Conservation (phyloP, 352 stramenopile genomes). For the Globisporangium mamillatum region DNA sequence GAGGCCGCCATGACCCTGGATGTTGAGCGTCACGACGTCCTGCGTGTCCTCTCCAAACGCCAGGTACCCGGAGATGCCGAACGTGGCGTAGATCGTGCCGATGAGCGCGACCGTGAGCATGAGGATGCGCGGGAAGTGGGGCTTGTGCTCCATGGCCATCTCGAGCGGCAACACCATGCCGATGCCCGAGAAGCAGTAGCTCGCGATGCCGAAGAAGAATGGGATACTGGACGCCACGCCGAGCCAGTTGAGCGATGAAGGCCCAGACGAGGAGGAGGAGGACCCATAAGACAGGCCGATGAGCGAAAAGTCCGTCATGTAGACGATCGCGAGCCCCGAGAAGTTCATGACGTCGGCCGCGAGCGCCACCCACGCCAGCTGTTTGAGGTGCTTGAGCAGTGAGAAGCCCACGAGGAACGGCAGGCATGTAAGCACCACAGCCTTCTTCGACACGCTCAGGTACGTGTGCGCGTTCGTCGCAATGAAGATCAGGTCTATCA, state of each 20-base stretch:
- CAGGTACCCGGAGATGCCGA: conserved; percentile 68
- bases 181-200: conserved; percentile 81
- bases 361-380: conserved; percentile 67
- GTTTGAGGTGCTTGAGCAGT: conserved; percentile 65
- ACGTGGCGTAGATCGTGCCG: conserved; percentile 60
- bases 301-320: conserved; percentile 62
- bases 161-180: conserved; percentile 73
- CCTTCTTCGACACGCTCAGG: conserved; percentile 27
- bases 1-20: conserved; percentile 35
- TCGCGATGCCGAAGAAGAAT: conserved; percentile 72
- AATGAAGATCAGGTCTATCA: conserved; percentile 79
- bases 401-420: conserved; percentile 45
- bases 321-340: conserved; percentile 57
- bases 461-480: conserved; percentile 65
- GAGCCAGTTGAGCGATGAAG: conserved; percentile 23
- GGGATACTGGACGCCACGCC: conserved; percentile 48
- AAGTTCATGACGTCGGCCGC: conserved; percentile 78
- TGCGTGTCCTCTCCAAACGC: conserved; percentile 57
- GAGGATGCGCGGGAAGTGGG: conserved; percentile 54
- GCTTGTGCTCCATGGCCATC: conserved; percentile 49
- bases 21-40: conserved; percentile 82
- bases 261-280: background rate
- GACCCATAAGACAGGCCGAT: conserved; percentile 23
- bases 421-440: conserved; percentile 31
- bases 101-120: conserved; percentile 48